These are phyloP conservation scores for Globisporangium iwayamae DNA, from an alignment of 352 stramenopile genomes.

Conservation along the genomic window DNA sequence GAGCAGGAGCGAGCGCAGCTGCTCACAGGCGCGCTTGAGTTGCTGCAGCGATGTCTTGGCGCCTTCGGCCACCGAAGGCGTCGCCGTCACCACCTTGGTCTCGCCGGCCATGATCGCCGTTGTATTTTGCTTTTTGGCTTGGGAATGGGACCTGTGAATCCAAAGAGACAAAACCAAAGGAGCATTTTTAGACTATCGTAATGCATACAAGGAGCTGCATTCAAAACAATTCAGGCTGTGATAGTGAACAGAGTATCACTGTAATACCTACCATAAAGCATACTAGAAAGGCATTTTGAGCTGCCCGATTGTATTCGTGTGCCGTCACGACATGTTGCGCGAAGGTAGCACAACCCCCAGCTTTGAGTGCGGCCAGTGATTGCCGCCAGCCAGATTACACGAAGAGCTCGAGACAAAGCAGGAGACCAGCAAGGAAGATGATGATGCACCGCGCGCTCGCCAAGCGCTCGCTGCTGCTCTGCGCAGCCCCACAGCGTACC, in stretches of 20 bases:
- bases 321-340: conserved; percentile 5
- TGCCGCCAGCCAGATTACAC: conserved; percentile 5
- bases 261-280: neutral
- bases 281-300: neutral
- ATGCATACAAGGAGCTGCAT: neutral
- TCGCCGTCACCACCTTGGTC: neutral
- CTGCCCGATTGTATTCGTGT: neutral
- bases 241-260: neutral
- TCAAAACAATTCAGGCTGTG: neutral
- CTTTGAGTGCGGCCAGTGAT: conserved; percentile 13
- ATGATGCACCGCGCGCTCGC: conserved; percentile 21
- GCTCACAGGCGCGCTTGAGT: conserved; percentile 46
- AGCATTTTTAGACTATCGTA: neutral
- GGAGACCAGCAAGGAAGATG: neutral
- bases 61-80: conserved; percentile 6
- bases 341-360: conserved; percentile 8
- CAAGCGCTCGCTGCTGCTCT: conserved; percentile 16
- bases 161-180: neutral
- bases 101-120: conserved; percentile 1
- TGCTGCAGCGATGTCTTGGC: conserved; percentile 34
- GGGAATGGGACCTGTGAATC: conserved; percentile 7
- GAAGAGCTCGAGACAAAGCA: conserved; percentile 1
- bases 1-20: conserved; percentile 39
- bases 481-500: conserved; percentile 8
- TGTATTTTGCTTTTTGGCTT: neutral